These are phyloP conservation scores for Gilbertella persicaria DNA, from an alignment of 371 early-diverging fungal species.

Conservation along the genomic window DNA sequence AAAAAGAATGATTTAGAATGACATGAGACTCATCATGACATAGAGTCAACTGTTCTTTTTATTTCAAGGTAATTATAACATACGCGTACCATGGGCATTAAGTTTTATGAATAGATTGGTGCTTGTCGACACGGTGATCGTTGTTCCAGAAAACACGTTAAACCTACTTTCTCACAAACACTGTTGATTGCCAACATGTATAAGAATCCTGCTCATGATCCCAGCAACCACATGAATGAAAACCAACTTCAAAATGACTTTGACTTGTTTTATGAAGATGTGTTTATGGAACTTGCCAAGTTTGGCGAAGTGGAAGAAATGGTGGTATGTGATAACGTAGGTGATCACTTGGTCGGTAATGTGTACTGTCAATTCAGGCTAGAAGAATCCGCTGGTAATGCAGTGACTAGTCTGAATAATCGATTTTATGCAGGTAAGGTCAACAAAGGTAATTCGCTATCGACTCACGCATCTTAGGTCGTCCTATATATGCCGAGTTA, in stretches of 20 bases:
- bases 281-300: conserved; percentile 93
- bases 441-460: background rate
- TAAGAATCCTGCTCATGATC: conserved; percentile 89
- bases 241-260: conserved; percentile 90
- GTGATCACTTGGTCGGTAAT: conserved; percentile 96
- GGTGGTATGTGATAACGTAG: conserved; percentile 97
- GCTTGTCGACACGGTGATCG: conserved; percentile 98
- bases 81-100: background rate
- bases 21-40: background rate
- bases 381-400: conserved; percentile 93
- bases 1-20: background rate
- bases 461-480: conserved; percentile 43
- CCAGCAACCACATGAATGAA: conserved; percentile 66
- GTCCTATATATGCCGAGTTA: conserved; percentile 94
- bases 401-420: conserved; percentile 88
- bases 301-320: conserved; percentile 97
- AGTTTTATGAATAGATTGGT: conserved; percentile 68
- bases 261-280: conserved; percentile 96
- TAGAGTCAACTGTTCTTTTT: conserved; percentile 97
- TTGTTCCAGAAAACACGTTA: conserved; percentile 97
- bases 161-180: conserved; percentile 95
- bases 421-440: conserved; percentile 89
- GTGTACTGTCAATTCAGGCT: conserved; percentile 92
- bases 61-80: conserved; percentile 74
- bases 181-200: conserved; percentile 94